Evolutionary conservation across 208 protist genomes (phyloP).

Genomic region (Acanthamoeba sp.): DNA sequence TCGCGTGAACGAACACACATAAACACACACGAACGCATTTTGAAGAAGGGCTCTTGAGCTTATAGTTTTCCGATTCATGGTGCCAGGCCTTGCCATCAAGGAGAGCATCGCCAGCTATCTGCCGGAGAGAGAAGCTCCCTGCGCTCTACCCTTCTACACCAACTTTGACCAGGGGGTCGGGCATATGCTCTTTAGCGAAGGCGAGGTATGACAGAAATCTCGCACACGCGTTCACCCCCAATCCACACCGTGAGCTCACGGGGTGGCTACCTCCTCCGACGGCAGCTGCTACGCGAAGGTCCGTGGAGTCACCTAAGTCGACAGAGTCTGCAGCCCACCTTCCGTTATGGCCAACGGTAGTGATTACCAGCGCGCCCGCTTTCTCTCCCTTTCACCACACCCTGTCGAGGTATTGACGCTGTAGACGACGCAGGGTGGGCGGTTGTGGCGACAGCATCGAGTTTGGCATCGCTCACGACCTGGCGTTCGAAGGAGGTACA

Average conservation of each 20-base stretch:
- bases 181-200: conserved; percentile 15
- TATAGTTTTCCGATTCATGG: too few relatives aligned
- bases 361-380: not conserved
- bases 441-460: conserved; percentile 51
- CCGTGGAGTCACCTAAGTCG: conserved; percentile 47
- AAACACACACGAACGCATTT: too few relatives aligned
- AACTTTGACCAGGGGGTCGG: conserved; percentile 69
- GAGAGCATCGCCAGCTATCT: conserved; percentile 68
- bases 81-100: not conserved
- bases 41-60: too few relatives aligned
- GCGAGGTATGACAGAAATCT: conserved; percentile 31
- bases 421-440: not conserved
- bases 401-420: too few relatives aligned
- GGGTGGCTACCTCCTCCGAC: too few relatives aligned
- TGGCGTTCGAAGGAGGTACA: conserved; percentile 56
- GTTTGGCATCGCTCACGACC: conserved; percentile 29
- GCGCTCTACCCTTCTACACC: not conserved
- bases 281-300: conserved; percentile 62
- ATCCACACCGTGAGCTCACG: too few relatives aligned
- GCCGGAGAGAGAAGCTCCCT: not conserved
- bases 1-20: too few relatives aligned
- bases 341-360: conserved; percentile 46
- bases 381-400: too few relatives aligned
- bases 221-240: too few relatives aligned
- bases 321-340: conserved; percentile 57